phyloP scores from a whole-genome alignment of 495 filamentous ascomycete genomes.

The Penicillium steckii region DNA sequence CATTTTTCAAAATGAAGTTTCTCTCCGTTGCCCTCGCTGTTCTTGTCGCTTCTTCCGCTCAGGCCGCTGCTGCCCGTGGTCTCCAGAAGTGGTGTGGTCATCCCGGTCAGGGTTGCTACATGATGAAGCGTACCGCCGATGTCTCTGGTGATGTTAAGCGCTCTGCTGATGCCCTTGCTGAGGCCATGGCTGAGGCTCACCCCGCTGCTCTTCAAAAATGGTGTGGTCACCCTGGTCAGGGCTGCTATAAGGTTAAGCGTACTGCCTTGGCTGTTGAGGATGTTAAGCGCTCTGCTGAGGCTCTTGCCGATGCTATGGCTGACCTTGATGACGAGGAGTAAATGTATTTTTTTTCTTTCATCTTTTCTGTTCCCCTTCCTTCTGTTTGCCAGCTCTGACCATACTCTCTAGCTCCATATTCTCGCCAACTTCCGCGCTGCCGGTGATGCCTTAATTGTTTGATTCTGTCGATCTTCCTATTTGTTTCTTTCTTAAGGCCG shows the following conservation, averaged over 20 bases:
- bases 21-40: slow-evolving; percentile 35
- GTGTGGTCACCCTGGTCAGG: slow-evolving; percentile 41
- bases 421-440: too few species aligned
- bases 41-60: slow-evolving; percentile 36
- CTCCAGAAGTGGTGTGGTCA: slow-evolving; percentile 34
- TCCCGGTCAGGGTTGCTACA: slow-evolving; percentile 34
- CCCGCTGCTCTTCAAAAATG: slow-evolving; percentile 33
- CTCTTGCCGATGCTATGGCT: slow-evolving; percentile 41
- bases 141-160: slow-evolving; percentile 42
- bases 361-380: not conserved
- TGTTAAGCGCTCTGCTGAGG: slow-evolving; percentile 38
- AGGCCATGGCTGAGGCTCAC: slow-evolving; percentile 37
- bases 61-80: slow-evolving; percentile 26
- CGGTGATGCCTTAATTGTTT: too few species aligned
- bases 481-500: too few species aligned
- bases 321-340: slow-evolving; percentile 33
- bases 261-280: slow-evolving; percentile 39
- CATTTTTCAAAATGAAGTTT: slow-evolving; percentile 47
- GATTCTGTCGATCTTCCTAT: too few species aligned
- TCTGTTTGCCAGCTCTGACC: not conserved
- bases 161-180: slow-evolving; percentile 49
- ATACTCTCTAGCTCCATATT: not conserved
- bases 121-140: slow-evolving; percentile 35
- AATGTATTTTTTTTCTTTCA: slow-evolving; percentile 10
- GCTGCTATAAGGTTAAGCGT: slow-evolving; percentile 48